phyloP scores from a whole-genome alignment of 192 early-diverging fungal genomes.

The Backusella psychrophila region DNA sequence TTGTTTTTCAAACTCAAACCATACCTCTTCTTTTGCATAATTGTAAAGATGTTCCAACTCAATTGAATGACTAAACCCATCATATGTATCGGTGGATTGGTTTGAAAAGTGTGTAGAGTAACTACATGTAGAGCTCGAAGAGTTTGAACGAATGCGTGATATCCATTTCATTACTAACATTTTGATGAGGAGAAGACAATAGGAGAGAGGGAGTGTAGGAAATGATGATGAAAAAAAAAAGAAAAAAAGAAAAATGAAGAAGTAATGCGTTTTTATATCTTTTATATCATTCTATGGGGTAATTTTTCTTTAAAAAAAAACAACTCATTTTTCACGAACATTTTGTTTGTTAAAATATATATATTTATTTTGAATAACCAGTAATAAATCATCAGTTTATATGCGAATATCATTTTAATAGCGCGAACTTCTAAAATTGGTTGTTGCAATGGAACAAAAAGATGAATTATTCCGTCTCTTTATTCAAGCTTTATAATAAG shows the following conservation, averaged over 20 bases:
- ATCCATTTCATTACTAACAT: not conserved
- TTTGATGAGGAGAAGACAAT: not conserved
- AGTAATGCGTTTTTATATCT: not conserved
- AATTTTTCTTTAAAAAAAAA: not conserved
- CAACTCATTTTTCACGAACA: not conserved
- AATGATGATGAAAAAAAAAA: not conserved
- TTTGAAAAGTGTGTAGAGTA: not conserved
- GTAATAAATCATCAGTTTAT: not conserved
- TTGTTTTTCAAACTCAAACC: not conserved
- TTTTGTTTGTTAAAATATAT: not conserved
- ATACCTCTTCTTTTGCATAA: conserved; percentile 16
- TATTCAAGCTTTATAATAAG: not conserved
- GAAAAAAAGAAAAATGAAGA: not conserved
- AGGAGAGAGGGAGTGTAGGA: not conserved
- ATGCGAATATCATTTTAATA: not conserved
- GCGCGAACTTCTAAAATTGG: not conserved
- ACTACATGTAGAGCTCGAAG: not conserved
- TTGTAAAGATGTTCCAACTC: not conserved
- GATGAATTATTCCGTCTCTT: not conserved
- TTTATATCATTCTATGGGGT: not conserved
- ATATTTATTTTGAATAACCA: not conserved
- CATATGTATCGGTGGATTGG: not conserved
- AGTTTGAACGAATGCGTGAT: not conserved
- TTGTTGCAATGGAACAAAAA: not conserved
- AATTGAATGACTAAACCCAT: not conserved